These are phyloP conservation scores for Candida dubliniensis DNA, from an alignment of 1,139 yeast genomes.

Conservation along the genomic window DNA sequence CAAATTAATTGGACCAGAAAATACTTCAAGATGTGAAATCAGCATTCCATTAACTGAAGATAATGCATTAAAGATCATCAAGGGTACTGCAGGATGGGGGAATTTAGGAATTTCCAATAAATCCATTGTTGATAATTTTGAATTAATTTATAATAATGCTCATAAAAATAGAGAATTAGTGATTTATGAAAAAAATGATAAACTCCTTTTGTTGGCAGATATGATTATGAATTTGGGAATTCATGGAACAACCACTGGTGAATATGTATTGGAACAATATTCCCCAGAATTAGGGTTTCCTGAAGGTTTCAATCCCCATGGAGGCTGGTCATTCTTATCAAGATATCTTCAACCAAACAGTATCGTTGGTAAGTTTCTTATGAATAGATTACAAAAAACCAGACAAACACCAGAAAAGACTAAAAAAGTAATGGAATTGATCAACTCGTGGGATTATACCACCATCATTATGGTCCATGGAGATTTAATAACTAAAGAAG, in stretches of 20 bases:
- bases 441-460: constrained; percentile 41
- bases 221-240: constrained; percentile 42
- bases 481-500: constrained; percentile 33
- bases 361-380: constrained; percentile 21
- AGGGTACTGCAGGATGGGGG: constrained; percentile 2
- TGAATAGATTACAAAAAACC: constrained; percentile 18
- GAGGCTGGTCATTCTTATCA: constrained; percentile 29
- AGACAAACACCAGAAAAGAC: constrained; percentile 13
- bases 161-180: constrained; percentile 52
- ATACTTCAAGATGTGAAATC: background rate
- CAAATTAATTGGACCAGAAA: constrained; percentile 9
- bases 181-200: constrained; percentile 37
- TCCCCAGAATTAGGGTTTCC: constrained; percentile 40
- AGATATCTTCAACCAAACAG: constrained; percentile 31
- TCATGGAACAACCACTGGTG: constrained; percentile 11
- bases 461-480: constrained; percentile 53
- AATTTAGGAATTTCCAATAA: constrained; percentile 20
- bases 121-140: constrained; percentile 30
- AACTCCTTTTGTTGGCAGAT: constrained; percentile 50
- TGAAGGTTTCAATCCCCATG: constrained; percentile 25
- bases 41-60: constrained; percentile 7
- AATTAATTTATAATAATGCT: constrained; percentile 47
- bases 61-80: constrained; percentile 6
- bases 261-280: constrained; percentile 21
- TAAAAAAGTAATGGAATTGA: constrained; percentile 24